Conservation (phyloP, 495 filamentous ascomycete species). For the Saxophila tyrrhenica region DNA sequence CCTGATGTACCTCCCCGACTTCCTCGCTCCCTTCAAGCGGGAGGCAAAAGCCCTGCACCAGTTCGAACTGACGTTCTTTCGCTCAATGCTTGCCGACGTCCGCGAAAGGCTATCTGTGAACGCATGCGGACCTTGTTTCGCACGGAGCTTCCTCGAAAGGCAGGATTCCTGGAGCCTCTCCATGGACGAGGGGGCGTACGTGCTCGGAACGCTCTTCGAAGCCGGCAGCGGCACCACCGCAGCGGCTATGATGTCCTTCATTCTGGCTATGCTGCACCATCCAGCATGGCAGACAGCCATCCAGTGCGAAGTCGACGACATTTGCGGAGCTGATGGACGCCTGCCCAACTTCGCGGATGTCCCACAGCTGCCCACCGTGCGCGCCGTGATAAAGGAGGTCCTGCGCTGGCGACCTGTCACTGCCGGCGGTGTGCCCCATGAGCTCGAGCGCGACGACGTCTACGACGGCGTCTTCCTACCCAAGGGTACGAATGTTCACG, state of each 20-base stretch:
- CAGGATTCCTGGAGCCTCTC: slow-evolving; percentile 13
- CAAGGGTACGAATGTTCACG: slow-evolving; percentile 24
- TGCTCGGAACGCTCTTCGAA: slow-evolving; percentile 19
- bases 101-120: slow-evolving; percentile 25
- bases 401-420: slow-evolving; percentile 29
- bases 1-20: slow-evolving; percentile 27
- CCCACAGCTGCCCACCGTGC: slow-evolving; percentile 12
- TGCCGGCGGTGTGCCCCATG: slow-evolving; percentile 26
- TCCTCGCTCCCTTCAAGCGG: slow-evolving; percentile 28
- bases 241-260: slow-evolving; percentile 24
- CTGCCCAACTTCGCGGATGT: slow-evolving; percentile 22
- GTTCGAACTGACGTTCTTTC: slow-evolving; percentile 25
- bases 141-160: slow-evolving; percentile 7
- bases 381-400: slow-evolving; percentile 22
- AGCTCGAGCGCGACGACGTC: slow-evolving; percentile 22
- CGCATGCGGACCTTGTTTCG: slow-evolving; percentile 19
- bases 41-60: slow-evolving; percentile 24
- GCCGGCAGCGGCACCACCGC: slow-evolving; percentile 23
- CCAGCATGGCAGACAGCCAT: slow-evolving; percentile 22
- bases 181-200: slow-evolving; percentile 10
- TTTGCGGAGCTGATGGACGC: slow-evolving; percentile 18
- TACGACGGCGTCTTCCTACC: slow-evolving; percentile 26
- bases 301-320: slow-evolving; percentile 15
- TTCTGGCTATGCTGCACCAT: slow-evolving; percentile 26
- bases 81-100: slow-evolving; percentile 23